Percentiles rank a stretch among this genome's conserved stretches.
These are phyloP conservation scores for Mucor sp. DNA, from an alignment of 371 early-diverging fungal species.

Conservation along the genomic window DNA sequence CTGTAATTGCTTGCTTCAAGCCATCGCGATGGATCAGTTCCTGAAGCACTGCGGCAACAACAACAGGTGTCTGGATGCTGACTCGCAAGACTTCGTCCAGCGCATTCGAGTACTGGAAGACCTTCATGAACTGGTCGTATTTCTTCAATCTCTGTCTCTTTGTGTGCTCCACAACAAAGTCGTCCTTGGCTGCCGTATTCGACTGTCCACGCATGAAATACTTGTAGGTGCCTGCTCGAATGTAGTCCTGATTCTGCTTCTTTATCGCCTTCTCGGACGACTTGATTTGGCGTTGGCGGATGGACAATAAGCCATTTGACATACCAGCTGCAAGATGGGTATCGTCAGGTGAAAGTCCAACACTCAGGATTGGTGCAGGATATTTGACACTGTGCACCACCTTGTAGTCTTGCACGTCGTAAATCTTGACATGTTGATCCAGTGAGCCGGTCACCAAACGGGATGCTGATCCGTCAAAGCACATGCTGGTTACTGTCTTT, in stretches of 20 bases:
- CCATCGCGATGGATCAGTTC: conserved; percentile 90
- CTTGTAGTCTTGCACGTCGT: conserved; percentile 82
- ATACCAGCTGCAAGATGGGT: conserved; percentile 92
- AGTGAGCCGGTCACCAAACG: conserved; percentile 88
- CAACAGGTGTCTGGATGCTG: conserved; percentile 50
- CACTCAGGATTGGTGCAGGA: conserved; percentile 87
- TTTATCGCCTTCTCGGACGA: conserved; percentile 59
- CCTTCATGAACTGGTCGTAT: conserved; percentile 81
- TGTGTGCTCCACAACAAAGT: conserved; percentile 70
- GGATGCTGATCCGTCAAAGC: conserved; percentile 75
- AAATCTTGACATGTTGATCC: conserved; percentile 95
- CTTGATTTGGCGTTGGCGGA: conserved; percentile 76
- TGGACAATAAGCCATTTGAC: conserved; percentile 86
- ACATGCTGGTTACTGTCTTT: conserved; percentile 91
- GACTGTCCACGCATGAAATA: conserved; percentile 74
- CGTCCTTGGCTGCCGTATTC: conserved; percentile 52
- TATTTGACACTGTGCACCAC: conserved; percentile 88
- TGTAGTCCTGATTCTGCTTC: conserved; percentile 46
- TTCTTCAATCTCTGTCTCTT: conserved; percentile 63
- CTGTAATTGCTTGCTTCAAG: conserved; percentile 76
- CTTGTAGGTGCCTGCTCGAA: conserved; percentile 62
- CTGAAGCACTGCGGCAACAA: conserved; percentile 78
- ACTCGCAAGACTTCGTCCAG: conserved; percentile 73
- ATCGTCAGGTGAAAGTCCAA: conserved; percentile 86
- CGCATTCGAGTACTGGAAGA: conserved; percentile 87